These are phyloP conservation scores for Boletus sp. DNA, from an alignment of 1,284 basidiomycete genomes.

Conservation along the genomic window DNA sequence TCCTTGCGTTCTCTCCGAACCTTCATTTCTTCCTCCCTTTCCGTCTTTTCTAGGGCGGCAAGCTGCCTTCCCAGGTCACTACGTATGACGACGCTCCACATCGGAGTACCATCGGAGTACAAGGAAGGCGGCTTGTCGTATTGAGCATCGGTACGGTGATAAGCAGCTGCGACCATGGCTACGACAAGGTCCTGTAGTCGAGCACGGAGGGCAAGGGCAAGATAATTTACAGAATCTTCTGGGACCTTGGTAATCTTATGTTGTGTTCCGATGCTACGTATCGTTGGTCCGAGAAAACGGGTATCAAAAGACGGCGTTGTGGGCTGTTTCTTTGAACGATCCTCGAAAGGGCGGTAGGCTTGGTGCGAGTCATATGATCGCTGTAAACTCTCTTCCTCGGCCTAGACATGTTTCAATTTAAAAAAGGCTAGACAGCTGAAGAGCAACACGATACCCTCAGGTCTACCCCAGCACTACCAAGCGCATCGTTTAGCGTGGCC, in stretches of 20 bases:
- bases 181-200: slow-evolving; percentile 74
- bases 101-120: slow-evolving; percentile 66
- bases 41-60: slow-evolving; percentile 69
- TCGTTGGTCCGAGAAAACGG: slow-evolving; percentile 59
- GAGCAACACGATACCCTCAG: slow-evolving; percentile 54
- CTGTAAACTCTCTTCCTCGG: slow-evolving; percentile 79
- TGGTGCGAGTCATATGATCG: slow-evolving; percentile 63
- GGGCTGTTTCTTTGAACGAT: slow-evolving; percentile 75
- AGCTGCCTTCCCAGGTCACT: slow-evolving; percentile 79
- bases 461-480: slow-evolving; percentile 84
- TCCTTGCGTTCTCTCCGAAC: slow-evolving; percentile 76
- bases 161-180: slow-evolving; percentile 70
- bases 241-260: slow-evolving; percentile 69
- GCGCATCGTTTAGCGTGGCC: slow-evolving; percentile 76
- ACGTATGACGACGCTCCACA: slow-evolving; percentile 78
- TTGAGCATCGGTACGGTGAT: slow-evolving; percentile 71
- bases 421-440: background rate
- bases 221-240: slow-evolving; percentile 74
- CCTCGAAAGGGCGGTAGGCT: slow-evolving; percentile 64
- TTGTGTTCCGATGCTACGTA: slow-evolving; percentile 62
- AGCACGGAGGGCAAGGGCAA: slow-evolving; percentile 77
- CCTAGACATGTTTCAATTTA: slow-evolving; percentile 48
- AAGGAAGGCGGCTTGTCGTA: slow-evolving; percentile 68
- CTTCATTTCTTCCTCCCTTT: slow-evolving; percentile 80
- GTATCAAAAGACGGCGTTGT: slow-evolving; percentile 65